Conservation (phyloP, 345 rosid species). For the Gossypioides kirkii region DNA sequence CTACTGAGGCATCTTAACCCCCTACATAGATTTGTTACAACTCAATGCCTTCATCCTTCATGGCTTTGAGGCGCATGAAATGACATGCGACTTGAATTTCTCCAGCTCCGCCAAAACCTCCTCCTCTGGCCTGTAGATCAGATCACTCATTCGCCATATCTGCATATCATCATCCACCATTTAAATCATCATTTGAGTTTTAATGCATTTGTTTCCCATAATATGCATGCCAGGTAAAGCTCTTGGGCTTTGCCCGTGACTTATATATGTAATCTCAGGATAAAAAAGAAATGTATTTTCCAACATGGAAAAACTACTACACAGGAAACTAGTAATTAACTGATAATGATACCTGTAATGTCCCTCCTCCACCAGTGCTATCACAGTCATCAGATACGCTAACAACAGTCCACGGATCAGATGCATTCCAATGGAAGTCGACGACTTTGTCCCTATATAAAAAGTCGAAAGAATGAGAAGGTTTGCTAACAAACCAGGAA, state of each 20-base stretch:
- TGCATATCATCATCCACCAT: slow-evolving; percentile 19
- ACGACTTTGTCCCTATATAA: slow-evolving; percentile 82
- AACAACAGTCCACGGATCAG: slow-evolving; percentile 93
- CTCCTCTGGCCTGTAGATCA: slow-evolving; percentile 83
- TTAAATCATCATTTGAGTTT: background rate
- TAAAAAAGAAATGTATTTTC: background rate
- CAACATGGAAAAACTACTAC: background rate
- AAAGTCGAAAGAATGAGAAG: background rate
- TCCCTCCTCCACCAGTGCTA: slow-evolving; percentile 89
- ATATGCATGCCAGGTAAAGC: background rate
- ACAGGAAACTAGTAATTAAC: background rate
- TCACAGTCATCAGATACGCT: slow-evolving; percentile 99
- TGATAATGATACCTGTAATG: slow-evolving; percentile 67
- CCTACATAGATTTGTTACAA: background rate
- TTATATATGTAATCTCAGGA: background rate
- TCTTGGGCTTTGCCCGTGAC: background rate
- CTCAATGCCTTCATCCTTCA: slow-evolving; percentile 7
- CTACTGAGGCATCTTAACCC: background rate
- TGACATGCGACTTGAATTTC: slow-evolving; percentile 71
- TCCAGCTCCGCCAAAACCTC: slow-evolving; percentile 87
- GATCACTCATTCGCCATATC: slow-evolving; percentile 93
- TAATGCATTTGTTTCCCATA: background rate
- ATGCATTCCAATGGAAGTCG: slow-evolving; percentile 86
- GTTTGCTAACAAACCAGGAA: background rate
- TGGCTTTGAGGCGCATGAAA: slow-evolving; percentile 58